These are phyloP conservation scores for Puccinellia tenuiflora DNA, from an alignment of 176 grass and related monocot species.

Conservation along the genomic window DNA sequence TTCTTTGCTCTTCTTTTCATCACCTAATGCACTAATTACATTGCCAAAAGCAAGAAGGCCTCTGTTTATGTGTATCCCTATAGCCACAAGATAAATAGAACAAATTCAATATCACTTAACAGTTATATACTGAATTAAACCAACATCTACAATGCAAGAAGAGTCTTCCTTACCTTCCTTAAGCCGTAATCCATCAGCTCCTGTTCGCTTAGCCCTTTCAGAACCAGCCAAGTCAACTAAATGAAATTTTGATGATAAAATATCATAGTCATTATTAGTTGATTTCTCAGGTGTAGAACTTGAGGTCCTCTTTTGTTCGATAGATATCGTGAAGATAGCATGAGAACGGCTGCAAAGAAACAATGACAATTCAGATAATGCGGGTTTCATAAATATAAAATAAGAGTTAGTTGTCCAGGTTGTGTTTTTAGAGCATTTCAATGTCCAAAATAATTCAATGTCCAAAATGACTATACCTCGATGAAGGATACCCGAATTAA, in stretches of 20 bases:
- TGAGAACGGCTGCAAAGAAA: conserved; percentile 67
- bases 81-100: not conserved
- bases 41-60: conserved; percentile 85
- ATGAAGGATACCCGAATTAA: conserved; percentile 97
- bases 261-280: conserved; percentile 48
- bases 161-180: conserved; percentile 57
- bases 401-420: not conserved
- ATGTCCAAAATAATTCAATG: not conserved
- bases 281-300: conserved; percentile 32
- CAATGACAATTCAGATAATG: not conserved
- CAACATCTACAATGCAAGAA: not conserved
- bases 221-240: conserved; percentile 88
- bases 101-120: conserved; percentile 2
- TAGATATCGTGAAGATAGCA: conserved; percentile 75
- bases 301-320: conserved; percentile 66
- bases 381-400: not conserved
- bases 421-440: not conserved
- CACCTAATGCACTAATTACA: conserved; percentile 75
- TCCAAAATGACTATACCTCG: conserved; percentile 82
- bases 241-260: conserved; percentile 71
- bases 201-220: conserved; percentile 81
- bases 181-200: conserved; percentile 61
- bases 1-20: conserved; percentile 85
- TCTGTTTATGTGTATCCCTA: conserved; percentile 84
- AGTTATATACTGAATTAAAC: conserved; percentile 9